Evolutionary conservation across 2,329 filamentous ascomycete genomes (phyloP), one percentile per base, ranked within the genome.

Genomic region (Talaromyces islandicus): DNA sequence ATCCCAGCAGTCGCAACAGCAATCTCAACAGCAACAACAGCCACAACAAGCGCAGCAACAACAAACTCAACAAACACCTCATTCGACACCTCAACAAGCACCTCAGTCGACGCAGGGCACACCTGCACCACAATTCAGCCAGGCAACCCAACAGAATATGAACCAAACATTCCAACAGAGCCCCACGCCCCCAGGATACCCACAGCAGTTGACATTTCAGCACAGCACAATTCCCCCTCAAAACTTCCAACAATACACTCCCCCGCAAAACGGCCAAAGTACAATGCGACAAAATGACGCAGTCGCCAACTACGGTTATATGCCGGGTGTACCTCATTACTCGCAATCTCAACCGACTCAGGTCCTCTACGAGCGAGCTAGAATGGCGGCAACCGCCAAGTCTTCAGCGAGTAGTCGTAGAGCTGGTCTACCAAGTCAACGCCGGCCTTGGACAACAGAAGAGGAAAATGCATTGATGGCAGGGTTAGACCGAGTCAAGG

Each of bases 391-490:
- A 10, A 81, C 80, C 7, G 77, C 81, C 2, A 84, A 83, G 66
- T 76, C 80, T n/a, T 82, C 81, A 3, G 79, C 82, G 1, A 80
- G 77, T 55, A 78, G 76, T 60, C 79, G 81, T 55, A 78, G 82
- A 60, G 78, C 80, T 0, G 81, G 81, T 10, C 71, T 81, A 11
- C 82, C 82, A 5, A 83, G 78, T 57, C 81, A 83, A 67, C 84
- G 92, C 32, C 84, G 92, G 29, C 91, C 92, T 0, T 96, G 92
- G 92, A 91, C 88, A 0, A 87, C 89, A 4, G 90, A 94, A 64
- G 92, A 96, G 74, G 92, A 96, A 71, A 91, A 92, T 72, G 91
- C 92, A 0, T 80, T 96, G 19, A 93, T 96, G 88, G 85, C 89
- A 54, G 92, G 92, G 0, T 83, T 96, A 4, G 92, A 95, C 69